Base-by-base conservation (phyloP, 2,329 filamentous ascomycete species). In the Alternaria sp. region DNA sequence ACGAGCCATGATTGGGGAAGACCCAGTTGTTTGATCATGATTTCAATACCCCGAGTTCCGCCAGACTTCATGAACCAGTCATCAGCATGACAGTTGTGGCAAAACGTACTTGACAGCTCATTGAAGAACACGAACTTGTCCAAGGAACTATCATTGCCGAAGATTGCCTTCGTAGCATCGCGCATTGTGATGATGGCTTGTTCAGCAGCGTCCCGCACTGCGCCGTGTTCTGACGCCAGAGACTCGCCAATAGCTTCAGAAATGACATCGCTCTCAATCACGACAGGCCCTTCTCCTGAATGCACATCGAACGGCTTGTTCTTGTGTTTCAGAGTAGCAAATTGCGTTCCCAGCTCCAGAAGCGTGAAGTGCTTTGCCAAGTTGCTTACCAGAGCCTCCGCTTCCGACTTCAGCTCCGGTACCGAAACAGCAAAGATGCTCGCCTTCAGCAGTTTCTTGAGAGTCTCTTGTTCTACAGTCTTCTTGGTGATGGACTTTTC, bases 51-150 rank as follows among this genome's bases (percentile, higher is more conserved):
- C 19, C 95, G 83, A 57, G 92, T 94, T 43, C 96, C 96, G 52
- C 95, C 96, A 40, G 93, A 92, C 81, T 99, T 99, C 56, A 94
- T 94, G 76, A 97, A 99, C 96, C 96, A 99, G 74, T 99, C 96
- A 78, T 99, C 95, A 73, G 96, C 93, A 73, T 97, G 94, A 78
- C 96, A 99, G 68, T 93, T 93, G 77, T 99, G 96, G 71, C 93
- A 96, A 77, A 98, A 97, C 0, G 90, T 90, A 64, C 89, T 91
- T 43, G 91, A 90, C 6, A 99, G 85, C 73, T 95, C 90, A 62
- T 86, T 87, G 81, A 99, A 99, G 80, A 99, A 93, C 0, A 91
- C 89, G 9, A 99, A 85, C 59, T 89, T 89, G 32, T 92, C 88
- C 30, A 94, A 89, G 57, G 91, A 87, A 21, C 86, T 86, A 43